Conservation (phyloP, 2,329 filamentous ascomycete species). For the Pyricularia sp. region DNA sequence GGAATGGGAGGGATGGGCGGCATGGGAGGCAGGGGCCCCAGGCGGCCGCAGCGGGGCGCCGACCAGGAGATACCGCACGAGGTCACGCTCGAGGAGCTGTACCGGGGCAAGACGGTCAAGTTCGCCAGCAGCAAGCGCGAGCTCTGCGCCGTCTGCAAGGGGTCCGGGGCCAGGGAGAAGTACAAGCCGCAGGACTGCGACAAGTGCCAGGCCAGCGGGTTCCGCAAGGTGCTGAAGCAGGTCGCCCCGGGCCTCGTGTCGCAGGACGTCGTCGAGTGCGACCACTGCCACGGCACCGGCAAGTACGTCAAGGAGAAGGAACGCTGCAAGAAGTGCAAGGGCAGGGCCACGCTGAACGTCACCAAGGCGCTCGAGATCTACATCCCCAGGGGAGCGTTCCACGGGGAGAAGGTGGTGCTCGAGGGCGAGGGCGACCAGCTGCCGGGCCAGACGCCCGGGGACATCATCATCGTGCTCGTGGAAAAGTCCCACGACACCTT, state of each 20-base stretch:
- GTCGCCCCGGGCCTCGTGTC: slow-evolving; percentile 82
- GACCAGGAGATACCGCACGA: slow-evolving; percentile 88
- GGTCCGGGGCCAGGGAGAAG: slow-evolving; percentile 83
- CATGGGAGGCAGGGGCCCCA: slow-evolving; percentile 58
- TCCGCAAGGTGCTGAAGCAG: slow-evolving; percentile 68
- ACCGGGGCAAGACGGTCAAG: slow-evolving; percentile 97
- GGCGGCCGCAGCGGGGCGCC: slow-evolving; percentile 59
- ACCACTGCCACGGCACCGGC: slow-evolving; percentile 77
- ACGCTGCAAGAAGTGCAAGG: slow-evolving; percentile 98
- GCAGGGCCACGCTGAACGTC: slow-evolving; percentile 74
- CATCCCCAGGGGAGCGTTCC: slow-evolving; percentile 77
- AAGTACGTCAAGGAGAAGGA: slow-evolving; percentile 92
- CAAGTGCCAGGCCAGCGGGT: slow-evolving; percentile 66
- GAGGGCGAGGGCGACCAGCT: slow-evolving; percentile 91
- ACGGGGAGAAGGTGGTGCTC: slow-evolving; percentile 83
- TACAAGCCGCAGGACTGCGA: slow-evolving; percentile 77
- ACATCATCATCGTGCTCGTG: slow-evolving; percentile 81
- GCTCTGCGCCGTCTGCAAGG: slow-evolving; percentile 79
- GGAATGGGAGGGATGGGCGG: slow-evolving; percentile 39
- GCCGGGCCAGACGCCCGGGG: slow-evolving; percentile 80
- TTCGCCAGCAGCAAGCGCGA: slow-evolving; percentile 94
- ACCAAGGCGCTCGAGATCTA: slow-evolving; percentile 96
- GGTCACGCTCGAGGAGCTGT: slow-evolving; percentile 86
- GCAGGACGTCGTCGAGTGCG: slow-evolving; percentile 69
- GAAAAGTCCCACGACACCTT: slow-evolving; percentile 79